These are phyloP conservation scores for Apodospora peruviana DNA, from an alignment of 495 filamentous ascomycete genomes.

Conservation along the genomic window DNA sequence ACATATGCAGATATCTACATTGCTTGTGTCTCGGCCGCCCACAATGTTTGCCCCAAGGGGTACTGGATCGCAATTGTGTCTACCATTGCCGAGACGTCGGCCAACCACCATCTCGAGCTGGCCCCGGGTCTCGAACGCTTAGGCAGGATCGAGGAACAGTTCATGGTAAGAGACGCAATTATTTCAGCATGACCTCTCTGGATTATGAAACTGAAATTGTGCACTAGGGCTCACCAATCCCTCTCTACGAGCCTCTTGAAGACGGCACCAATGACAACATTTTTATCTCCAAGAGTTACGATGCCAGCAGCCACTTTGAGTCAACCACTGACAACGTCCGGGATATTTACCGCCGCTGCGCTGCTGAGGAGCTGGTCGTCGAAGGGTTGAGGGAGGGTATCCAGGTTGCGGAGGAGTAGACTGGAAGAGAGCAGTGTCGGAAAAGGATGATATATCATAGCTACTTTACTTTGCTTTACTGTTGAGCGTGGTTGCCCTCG, in stretches of 20 bases:
- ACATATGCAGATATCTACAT: slow-evolving; percentile 79
- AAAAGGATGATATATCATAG: too few species aligned
- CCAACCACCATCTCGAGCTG: slow-evolving; percentile 93
- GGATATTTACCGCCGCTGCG: slow-evolving; percentile 84
- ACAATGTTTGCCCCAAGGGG: slow-evolving; percentile 98
- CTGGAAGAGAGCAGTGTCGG: too few species aligned
- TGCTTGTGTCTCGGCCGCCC: slow-evolving; percentile 88
- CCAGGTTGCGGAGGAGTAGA: slow-evolving; percentile 44
- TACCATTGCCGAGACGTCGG: slow-evolving; percentile 86
- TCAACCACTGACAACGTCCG: slow-evolving; percentile 84
- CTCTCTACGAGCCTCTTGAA: slow-evolving; percentile 87
- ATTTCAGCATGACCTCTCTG: neutral
- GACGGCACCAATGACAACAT: slow-evolving; percentile 84
- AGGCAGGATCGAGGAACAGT: slow-evolving; percentile 92
- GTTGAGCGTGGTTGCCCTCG: too few species aligned
- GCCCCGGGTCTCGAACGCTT: slow-evolving; percentile 91
- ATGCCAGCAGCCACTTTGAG: slow-evolving; percentile 96
- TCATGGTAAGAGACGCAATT: slow-evolving; percentile 67
- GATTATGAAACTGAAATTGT: neutral
- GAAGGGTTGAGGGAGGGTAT: slow-evolving; percentile 53
- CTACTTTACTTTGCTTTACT: too few species aligned
- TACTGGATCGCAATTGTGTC: slow-evolving; percentile 99
- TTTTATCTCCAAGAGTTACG: slow-evolving; percentile 98
- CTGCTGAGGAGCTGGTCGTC: slow-evolving; percentile 79
- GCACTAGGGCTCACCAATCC: slow-evolving; percentile 68